Conservation (phyloP, 148 eudicot species). For the Limonium bicolor region DNA sequence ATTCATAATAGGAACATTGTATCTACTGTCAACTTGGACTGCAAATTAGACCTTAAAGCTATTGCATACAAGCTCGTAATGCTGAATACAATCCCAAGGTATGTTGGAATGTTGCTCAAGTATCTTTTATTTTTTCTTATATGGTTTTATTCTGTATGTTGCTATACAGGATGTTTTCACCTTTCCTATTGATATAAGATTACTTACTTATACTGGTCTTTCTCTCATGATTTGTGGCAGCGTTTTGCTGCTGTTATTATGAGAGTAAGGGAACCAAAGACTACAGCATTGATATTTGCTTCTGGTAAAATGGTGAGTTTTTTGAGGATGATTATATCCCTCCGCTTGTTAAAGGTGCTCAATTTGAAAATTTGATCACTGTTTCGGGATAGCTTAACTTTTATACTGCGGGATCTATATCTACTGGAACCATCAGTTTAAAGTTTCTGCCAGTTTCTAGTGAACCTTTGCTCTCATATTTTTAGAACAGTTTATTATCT, state of each 20-base stretch:
- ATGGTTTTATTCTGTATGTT: background rate
- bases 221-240: constrained; percentile 25
- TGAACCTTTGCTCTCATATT: too few relatives aligned
- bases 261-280: constrained; percentile 91
- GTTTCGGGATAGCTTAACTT: too few relatives aligned
- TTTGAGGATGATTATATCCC: too few relatives aligned
- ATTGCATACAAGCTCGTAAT: constrained; percentile 82
- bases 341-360: too few relatives aligned
- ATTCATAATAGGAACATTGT: constrained; percentile 49
- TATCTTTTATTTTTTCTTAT: background rate
- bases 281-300: constrained; percentile 80
- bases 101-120: constrained; percentile 1
- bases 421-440: too few relatives aligned
- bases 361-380: too few relatives aligned
- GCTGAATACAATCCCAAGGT: constrained; percentile 93
- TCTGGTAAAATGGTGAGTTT: constrained; percentile 80
- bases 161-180: background rate
- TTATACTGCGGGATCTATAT: too few relatives aligned
- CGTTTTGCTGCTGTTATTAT: constrained; percentile 96
- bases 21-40: constrained; percentile 75
- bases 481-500: too few relatives aligned
- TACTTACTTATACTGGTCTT: background rate
- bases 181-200: background rate
- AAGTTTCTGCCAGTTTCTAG: too few relatives aligned
- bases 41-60: constrained; percentile 74